A percentile compares a stretch with the other conserved stretches of the same genome.
These are phyloP conservation scores for Trypanosoma congolense DNA, from an alignment of 208 protist species.

Conservation along the genomic window DNA sequence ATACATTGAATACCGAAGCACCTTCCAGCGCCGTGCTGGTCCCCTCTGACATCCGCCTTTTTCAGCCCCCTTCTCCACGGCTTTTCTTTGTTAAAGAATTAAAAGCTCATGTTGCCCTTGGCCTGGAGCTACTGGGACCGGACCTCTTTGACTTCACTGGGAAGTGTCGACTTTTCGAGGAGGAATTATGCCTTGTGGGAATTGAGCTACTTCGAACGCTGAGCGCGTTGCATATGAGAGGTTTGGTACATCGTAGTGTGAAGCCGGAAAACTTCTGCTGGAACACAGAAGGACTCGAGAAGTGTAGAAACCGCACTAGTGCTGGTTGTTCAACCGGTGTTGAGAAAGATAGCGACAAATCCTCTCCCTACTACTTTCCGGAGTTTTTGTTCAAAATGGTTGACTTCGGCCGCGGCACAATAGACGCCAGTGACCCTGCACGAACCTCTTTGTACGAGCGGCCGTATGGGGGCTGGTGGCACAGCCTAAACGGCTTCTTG, in stretches of 20 bases:
- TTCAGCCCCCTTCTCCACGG: slow-evolving; percentile 14
- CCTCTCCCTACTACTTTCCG: neutral
- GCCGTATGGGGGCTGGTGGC: slow-evolving; percentile 37
- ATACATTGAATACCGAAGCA: neutral
- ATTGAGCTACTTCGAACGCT: slow-evolving; percentile 27
- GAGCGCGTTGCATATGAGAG: slow-evolving; percentile 13
- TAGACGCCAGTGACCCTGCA: neutral
- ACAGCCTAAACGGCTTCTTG: slow-evolving; percentile 30
- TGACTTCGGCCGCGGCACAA: slow-evolving; percentile 25
- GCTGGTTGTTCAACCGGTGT: neutral
- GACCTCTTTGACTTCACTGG: slow-evolving; percentile 31
- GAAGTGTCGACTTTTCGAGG: slow-evolving; percentile 14
- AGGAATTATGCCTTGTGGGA: slow-evolving; percentile 23
- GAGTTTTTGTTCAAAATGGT: slow-evolving; percentile 29
- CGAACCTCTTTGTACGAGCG: slow-evolving; percentile 14
- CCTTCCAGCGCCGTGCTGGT: neutral
- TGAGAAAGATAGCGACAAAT: neutral
- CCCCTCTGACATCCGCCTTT: neutral
- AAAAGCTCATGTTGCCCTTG: slow-evolving; percentile 22
- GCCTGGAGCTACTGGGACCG: slow-evolving; percentile 24
- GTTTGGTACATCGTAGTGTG: slow-evolving; percentile 24
- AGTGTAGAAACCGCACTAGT: neutral
- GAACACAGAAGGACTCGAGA: slow-evolving; percentile 9
- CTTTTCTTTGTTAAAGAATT: slow-evolving; percentile 23
- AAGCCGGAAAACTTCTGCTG: slow-evolving; percentile 34